Base-by-base conservation (phyloP, 2,329 filamentous ascomycete genomes). In the Neoscytalidium dimidiatum region DNA sequence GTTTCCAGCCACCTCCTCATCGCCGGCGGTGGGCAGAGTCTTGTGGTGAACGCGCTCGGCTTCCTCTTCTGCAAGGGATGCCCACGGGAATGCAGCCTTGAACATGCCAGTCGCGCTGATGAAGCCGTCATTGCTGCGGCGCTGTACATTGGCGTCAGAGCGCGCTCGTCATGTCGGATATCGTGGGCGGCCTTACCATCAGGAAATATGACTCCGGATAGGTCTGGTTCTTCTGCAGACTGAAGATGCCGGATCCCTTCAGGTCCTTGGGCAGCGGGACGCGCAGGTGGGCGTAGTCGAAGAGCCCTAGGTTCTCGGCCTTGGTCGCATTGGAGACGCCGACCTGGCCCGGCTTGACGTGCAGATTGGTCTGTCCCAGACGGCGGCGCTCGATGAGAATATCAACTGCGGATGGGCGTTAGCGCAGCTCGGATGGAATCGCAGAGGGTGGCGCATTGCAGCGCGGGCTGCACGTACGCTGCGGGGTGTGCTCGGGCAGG, bases 221-320 rank as follows among this genome's bases (percentile, higher is more conserved):
- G 68, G 83, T 78, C 67, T 83, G 77, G 63, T 84, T 81, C 78
- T 75, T 89, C 89, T 66, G 89, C 73, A 52, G 74, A 90, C 73
- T 90, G 83, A 98, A 98, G 73, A 99, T 96, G 74, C 95, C 95
- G 5, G 94, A 97, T 29, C 85, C 85, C 67, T 89, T 87, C 70
- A 98, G 89, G 69, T 95, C 93, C 79, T 94, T 95, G 57, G 95
- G 95, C 52, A 99, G 82, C 14, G 95, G 94, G 67, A 94, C 94
- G 74, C 94, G 91, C 57, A 99, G 85, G 77, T 99, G 95, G 69
- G 94, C 94, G 78, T 99, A 99, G 79, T 98, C 95, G 76, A 99
- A 97, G 52, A 90, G 88, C 60, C 92, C 92, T 67, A 95, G 83
- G 70, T 90, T 88, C 69, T 90, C 85, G 52, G 88, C 83, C 75